Evolutionary conservation across 2,329 filamentous ascomycete genomes (phyloP).

Genomic region (Ophiostoma sp.): DNA sequence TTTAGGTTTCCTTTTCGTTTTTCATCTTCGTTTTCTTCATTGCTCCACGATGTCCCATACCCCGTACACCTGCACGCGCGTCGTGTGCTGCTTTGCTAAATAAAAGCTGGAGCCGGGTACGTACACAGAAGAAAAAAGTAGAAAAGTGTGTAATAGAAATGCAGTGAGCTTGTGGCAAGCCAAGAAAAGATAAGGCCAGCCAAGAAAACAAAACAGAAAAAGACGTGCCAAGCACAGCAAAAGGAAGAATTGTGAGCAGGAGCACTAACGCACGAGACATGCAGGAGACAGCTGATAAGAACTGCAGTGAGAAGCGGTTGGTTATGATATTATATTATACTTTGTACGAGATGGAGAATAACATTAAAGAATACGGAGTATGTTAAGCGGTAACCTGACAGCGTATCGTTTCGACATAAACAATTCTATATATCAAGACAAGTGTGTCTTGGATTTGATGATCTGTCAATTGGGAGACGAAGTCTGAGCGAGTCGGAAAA

Average conservation of each 20-base stretch:
- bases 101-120: too few species aligned
- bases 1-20: too few species aligned
- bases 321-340: neutral
- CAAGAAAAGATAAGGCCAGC: constrained; percentile 8
- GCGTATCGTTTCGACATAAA: too few species aligned
- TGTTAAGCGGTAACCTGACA: too few species aligned
- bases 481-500: neutral
- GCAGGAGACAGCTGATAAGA: neutral
- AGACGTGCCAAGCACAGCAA: neutral
- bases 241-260: neutral
- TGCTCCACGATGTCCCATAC: too few species aligned
- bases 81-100: too few species aligned
- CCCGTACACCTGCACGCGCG: neutral
- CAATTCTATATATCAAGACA: too few species aligned
- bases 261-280: too few species aligned
- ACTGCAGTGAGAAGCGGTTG: neutral
- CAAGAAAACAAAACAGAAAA: neutral
- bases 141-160: constrained; percentile 7
- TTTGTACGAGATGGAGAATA: neutral
- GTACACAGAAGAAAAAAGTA: neutral
- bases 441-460: neutral
- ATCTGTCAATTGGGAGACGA: neutral
- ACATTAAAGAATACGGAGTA: neutral
- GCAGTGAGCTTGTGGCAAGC: neutral
- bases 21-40: too few species aligned